Conservation (phyloP, 208 protist genomes). For the Trichomonas vaginalis region DNA sequence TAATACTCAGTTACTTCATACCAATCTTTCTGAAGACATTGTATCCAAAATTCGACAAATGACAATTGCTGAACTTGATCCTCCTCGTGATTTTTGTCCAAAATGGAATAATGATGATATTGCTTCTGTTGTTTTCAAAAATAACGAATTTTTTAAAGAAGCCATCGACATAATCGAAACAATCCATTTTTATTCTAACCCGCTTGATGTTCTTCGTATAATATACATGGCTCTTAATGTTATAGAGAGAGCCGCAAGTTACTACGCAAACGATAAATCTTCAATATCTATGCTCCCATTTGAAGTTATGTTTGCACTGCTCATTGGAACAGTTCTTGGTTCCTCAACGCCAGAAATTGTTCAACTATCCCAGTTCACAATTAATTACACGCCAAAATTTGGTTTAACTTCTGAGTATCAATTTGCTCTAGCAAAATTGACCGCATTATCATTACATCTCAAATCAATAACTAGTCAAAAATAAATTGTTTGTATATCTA, state of each 20-base stretch:
- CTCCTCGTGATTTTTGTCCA: background rate
- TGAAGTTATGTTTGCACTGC: background rate
- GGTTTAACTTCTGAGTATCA: background rate
- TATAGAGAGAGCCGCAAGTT: background rate
- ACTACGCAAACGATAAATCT: background rate
- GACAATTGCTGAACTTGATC: background rate
- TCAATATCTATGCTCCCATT: background rate
- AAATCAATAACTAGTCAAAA: background rate
- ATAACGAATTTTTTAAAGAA: background rate
- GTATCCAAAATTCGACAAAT: background rate
- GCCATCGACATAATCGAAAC: background rate
- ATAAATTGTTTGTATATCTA: background rate
- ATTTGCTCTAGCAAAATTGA: background rate
- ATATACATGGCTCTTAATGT: background rate
- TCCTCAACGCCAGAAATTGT: background rate
- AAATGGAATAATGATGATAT: background rate
- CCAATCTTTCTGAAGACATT: background rate
- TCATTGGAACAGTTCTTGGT: background rate
- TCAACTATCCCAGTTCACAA: background rate
- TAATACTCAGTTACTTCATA: background rate
- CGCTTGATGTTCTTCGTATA: background rate
- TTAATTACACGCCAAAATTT: background rate
- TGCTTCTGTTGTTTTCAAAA: background rate
- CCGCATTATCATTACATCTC: background rate
- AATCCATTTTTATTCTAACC: background rate